These are phyloP conservation scores for Termitomyces sp. DNA, from an alignment of 768 basidiomycete genomes.

Conservation along the genomic window DNA sequence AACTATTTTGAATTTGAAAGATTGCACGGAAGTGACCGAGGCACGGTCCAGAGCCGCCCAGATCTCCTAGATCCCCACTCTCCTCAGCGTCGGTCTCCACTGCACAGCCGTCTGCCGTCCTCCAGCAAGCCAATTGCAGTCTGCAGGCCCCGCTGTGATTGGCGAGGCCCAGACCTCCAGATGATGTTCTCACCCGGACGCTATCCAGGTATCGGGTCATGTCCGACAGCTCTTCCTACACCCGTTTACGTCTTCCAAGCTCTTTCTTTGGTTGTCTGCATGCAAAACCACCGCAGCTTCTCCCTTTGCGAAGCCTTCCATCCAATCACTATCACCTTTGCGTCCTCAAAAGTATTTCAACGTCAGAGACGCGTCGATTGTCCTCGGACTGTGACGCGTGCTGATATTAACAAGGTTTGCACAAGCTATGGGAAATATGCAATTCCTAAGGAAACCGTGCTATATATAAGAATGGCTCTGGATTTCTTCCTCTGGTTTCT, in stretches of 20 bases:
- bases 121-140: not conserved
- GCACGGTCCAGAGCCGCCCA: constrained; percentile 6
- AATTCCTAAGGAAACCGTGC: not conserved
- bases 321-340: not conserved
- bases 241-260: not conserved
- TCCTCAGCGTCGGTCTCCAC: not conserved
- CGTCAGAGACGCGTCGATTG: not conserved
- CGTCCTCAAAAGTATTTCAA: not conserved
- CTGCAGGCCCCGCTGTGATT: not conserved
- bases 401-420: not conserved
- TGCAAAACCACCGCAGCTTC: not conserved
- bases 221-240: not conserved
- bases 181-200: not conserved
- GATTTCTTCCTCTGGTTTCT: not conserved
- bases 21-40: constrained; percentile 10
- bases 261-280: not conserved
- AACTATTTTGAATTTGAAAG: constrained; percentile 1
- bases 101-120: not conserved
- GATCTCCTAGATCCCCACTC: not conserved
- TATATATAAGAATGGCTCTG: not conserved
- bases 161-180: not conserved
- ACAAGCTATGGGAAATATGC: not conserved
- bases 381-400: not conserved
- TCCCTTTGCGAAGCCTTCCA: not conserved
- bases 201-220: not conserved